Conservation (phyloP, 2,329 filamentous ascomycete species). For the Sporothrix schenckii region DNA sequence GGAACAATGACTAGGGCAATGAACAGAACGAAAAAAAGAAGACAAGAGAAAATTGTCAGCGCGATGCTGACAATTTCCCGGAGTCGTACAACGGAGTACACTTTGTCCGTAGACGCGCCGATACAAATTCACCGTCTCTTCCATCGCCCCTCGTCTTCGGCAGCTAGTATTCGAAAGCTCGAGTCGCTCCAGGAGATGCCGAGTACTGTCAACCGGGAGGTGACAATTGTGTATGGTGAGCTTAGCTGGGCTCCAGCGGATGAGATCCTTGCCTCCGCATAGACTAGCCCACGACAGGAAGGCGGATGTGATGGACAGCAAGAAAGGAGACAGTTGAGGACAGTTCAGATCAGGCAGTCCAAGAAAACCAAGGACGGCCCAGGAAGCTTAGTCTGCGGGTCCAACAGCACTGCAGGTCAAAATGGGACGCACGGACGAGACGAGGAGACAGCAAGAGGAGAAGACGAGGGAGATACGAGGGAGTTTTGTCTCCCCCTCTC, state of each 20-base stretch:
- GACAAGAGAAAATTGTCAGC: not conserved
- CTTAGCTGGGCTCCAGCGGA: not conserved
- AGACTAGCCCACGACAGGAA: conserved; percentile 17
- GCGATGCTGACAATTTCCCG: not conserved
- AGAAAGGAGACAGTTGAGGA: not conserved
- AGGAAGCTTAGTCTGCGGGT: conserved; percentile 21
- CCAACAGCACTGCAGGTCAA: not conserved
- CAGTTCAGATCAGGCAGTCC: not conserved
- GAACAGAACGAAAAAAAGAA: not conserved
- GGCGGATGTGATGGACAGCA: not conserved
- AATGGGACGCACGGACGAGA: conserved; percentile 3
- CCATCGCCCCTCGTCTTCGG: not conserved
- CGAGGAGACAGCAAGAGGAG: not conserved
- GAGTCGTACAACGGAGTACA: not conserved
- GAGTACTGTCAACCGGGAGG: not conserved
- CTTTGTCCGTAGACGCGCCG: not conserved
- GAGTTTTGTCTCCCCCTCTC: not conserved
- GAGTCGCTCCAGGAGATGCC: not conserved
- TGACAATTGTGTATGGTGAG: not conserved
- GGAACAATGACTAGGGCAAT: not conserved
- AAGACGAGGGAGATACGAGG: not conserved
- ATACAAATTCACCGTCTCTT: not conserved
- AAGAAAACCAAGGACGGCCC: not conserved
- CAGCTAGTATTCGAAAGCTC: not conserved
- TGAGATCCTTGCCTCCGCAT: not conserved